Base-by-base conservation (phyloP, 2,329 filamentous ascomycete species). In the Mollisia scopiformis region DNA sequence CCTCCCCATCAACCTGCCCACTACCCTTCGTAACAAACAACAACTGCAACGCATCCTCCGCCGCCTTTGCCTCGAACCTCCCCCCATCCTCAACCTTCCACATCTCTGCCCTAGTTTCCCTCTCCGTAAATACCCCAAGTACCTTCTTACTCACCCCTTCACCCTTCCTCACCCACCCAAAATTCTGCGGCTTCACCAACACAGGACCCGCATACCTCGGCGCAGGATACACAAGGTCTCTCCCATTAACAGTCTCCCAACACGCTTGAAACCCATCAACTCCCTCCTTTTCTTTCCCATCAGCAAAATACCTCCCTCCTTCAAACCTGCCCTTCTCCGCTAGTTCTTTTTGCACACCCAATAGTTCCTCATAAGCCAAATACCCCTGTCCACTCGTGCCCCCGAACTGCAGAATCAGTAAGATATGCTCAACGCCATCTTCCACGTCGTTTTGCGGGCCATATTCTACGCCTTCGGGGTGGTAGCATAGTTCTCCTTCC, bases 401-500 rank as follows among this genome's bases (percentile, higher is more conserved):
- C 8, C 49, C 49, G 21, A 52, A 52, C 16, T 52, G 49, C 7
- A 52, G n/a, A 30, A 52, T 52, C 6, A 52, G 13, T 6, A 52
- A 14, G 11, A 30, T 16, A 3, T 52, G 3, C n/a, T 11, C n/a
- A 6, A 5, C 19, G 25, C 49, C 49, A 4, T 30, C n/a, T 35
- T 52, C 49, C 13, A 16, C 13, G 13, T 52, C 49, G 5, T 16
- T 4, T 19, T 52, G 49, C 2, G 27, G 49, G 3, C 49, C 49
- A 21, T 68, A 69, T 3, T 61, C 28, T 6, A 68, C 66, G 13
- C 58, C 66, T 52, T 69, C 67, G 7, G 67, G 67, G 14, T 69
- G 67, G n/a, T 69, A 69, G 16, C 57, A 58, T 7, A 69, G 28
- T n/a, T 68, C 65, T n/a, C 56, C 60, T 31, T 64, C 41, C 11